phyloP scores from a whole-genome alignment of 352 stramenopile genomes.

The Phytophthora melonis region DNA sequence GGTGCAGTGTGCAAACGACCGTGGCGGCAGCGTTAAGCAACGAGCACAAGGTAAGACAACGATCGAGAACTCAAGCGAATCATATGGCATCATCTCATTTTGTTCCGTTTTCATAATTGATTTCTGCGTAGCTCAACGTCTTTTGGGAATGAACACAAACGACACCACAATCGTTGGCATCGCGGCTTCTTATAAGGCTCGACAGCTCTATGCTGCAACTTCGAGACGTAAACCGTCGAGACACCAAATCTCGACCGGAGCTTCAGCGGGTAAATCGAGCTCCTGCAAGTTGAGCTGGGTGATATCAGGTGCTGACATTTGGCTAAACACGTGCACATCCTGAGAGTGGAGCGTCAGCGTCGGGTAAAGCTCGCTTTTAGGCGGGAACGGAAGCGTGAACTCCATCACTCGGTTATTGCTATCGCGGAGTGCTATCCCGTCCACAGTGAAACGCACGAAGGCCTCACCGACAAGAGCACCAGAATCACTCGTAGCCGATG shows the following conservation, averaged over 20 bases:
- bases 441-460: constrained; percentile 77
- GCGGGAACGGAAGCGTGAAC: constrained; percentile 67
- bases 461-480: constrained; percentile 43
- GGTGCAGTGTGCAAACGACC: constrained; percentile 1
- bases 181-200: constrained; percentile 23
- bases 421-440: constrained; percentile 71
- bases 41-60: constrained; percentile 5
- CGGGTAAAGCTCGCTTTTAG: constrained; percentile 77
- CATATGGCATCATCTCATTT: constrained; percentile 28
- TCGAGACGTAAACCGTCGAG: constrained; percentile 65
- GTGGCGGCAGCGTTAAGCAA: constrained; percentile 10
- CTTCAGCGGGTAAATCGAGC: constrained; percentile 51
- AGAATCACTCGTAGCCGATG: constrained; percentile 17
- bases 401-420: constrained; percentile 60
- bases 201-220: constrained; percentile 34
- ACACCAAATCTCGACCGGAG: constrained; percentile 68
- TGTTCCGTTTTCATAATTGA: constrained; percentile 28
- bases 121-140: constrained; percentile 31
- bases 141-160: constrained; percentile 29
- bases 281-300: constrained; percentile 57
- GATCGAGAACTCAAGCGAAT: constrained; percentile 14
- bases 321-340: constrained; percentile 77
- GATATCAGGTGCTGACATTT: constrained; percentile 83
- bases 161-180: constrained; percentile 20
- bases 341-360: constrained; percentile 89